These are phyloP conservation scores for Verticillium isaacii DNA, from an alignment of 2,329 filamentous ascomycete genomes.

Conservation along the genomic window DNA sequence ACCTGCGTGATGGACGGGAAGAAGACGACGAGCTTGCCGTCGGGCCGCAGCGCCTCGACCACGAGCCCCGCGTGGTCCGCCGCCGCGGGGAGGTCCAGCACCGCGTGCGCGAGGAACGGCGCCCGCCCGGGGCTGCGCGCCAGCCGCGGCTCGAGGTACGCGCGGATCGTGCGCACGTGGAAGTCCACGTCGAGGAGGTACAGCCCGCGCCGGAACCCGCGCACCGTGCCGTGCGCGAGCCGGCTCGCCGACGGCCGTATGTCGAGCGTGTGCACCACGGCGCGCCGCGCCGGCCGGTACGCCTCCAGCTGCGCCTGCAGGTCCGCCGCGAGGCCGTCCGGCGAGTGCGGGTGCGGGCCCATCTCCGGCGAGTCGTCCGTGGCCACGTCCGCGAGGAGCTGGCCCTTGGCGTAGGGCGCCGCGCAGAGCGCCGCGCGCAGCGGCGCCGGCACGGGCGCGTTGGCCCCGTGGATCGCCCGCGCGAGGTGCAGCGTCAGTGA, in stretches of 20 bases:
- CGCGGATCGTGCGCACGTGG: slow-evolving; percentile 60
- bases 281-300: slow-evolving; percentile 51
- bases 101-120: slow-evolving; percentile 66
- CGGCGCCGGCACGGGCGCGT: slow-evolving; percentile 44
- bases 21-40: slow-evolving; percentile 66
- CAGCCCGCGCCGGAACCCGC: slow-evolving; percentile 63
- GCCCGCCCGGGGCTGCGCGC: slow-evolving; percentile 27
- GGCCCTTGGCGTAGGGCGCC: slow-evolving; percentile 9
- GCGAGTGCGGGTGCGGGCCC: slow-evolving; percentile 7
- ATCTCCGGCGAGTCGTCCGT: slow-evolving; percentile 9
- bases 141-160: slow-evolving; percentile 55
- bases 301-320: slow-evolving; percentile 30
- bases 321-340: slow-evolving; percentile 13
- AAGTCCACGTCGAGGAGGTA: slow-evolving; percentile 71
- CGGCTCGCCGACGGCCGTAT: slow-evolving; percentile 55
- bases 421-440: slow-evolving; percentile 25
- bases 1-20: slow-evolving; percentile 77
- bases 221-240: slow-evolving; percentile 60
- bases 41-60: slow-evolving; percentile 53
- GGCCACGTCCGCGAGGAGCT: slow-evolving; percentile 6
- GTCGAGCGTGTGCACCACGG: slow-evolving; percentile 73
- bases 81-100: slow-evolving; percentile 68
- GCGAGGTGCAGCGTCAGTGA: slow-evolving; percentile 72
- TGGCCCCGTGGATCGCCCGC: slow-evolving; percentile 70
- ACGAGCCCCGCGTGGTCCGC: slow-evolving; percentile 42